A percentile compares a stretch with the other conserved stretches of the same genome.
Evolutionary conservation across 2,329 filamentous ascomycete species (phyloP).

Genomic region (Aureobasidium uvarum): DNA sequence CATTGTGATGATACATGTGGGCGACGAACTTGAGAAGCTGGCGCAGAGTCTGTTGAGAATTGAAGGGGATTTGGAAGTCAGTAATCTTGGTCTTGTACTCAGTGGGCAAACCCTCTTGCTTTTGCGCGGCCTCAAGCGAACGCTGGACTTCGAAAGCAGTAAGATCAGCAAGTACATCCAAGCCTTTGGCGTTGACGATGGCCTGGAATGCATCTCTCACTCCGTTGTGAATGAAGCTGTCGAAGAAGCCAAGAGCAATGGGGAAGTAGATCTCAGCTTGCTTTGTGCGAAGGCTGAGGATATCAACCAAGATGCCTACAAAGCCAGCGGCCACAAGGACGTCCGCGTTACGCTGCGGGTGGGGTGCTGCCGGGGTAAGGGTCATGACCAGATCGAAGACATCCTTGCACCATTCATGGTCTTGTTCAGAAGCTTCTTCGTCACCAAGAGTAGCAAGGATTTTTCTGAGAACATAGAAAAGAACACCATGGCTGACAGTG

Average conservation of each 20-base stretch:
- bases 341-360: conserved; percentile 64
- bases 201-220: conserved; percentile 81
- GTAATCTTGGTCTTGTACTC: conserved; percentile 76
- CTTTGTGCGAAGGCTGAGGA: conserved; percentile 75
- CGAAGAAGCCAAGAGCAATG: conserved; percentile 81
- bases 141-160: conserved; percentile 74
- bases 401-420: conserved; percentile 86
- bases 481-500: conserved; percentile 91
- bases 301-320: conserved; percentile 85
- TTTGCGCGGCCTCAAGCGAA: conserved; percentile 64
- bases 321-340: conserved; percentile 87
- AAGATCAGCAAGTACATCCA: conserved; percentile 87
- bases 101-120: conserved; percentile 68
- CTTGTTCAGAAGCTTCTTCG: conserved; percentile 59
- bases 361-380: conserved; percentile 60
- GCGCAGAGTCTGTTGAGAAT: conserved; percentile 88
- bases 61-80: conserved; percentile 91
- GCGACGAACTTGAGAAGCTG: conserved; percentile 96
- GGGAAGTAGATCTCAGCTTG: conserved; percentile 82
- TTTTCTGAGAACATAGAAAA: conserved; percentile 90
- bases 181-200: conserved; percentile 75
- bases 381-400: conserved; percentile 85
- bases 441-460: conserved; percentile 76
- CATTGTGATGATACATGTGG: conserved; percentile 81
- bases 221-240: conserved; percentile 75